Percentiles rank a stretch among this genome's conserved stretches.
phyloP scores from a whole-genome alignment of 2,329 filamentous ascomycete species.

The Diaporthe aspalathi region DNA sequence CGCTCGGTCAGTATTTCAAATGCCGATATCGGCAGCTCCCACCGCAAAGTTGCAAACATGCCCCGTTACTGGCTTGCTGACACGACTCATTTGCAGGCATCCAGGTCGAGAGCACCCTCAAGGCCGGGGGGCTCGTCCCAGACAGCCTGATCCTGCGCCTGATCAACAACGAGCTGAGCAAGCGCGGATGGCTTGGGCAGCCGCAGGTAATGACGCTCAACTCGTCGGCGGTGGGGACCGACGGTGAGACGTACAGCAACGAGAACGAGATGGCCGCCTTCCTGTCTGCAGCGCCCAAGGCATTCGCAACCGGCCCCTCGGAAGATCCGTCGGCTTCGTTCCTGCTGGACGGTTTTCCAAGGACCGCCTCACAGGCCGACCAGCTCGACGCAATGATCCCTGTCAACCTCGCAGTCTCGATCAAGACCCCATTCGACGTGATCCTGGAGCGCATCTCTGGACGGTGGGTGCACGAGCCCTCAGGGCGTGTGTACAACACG shows the following conservation, averaged over 20 bases:
- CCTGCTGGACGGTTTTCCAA: slow-evolving; percentile 95
- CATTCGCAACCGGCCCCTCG: slow-evolving; percentile 59
- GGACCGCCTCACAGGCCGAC: slow-evolving; percentile 82
- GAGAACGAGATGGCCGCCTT: slow-evolving; percentile 55
- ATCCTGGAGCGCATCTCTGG: slow-evolving; percentile 91
- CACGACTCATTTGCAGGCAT: slow-evolving; percentile 69
- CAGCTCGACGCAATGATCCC: slow-evolving; percentile 84
- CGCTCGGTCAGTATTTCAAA: slow-evolving; percentile 72
- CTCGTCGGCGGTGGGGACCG: slow-evolving; percentile 57
- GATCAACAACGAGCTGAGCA: slow-evolving; percentile 88
- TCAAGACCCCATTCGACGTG: slow-evolving; percentile 86
- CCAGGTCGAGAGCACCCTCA: slow-evolving; percentile 90
- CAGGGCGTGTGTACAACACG: slow-evolving; percentile 94
- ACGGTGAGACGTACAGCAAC: slow-evolving; percentile 43
- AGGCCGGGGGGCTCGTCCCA: slow-evolving; percentile 87
- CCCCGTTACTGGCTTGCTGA: slow-evolving; percentile 28
- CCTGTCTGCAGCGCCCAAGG: slow-evolving; percentile 53
- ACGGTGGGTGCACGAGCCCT: slow-evolving; percentile 92
- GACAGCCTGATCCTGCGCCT: slow-evolving; percentile 92
- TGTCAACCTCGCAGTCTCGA: slow-evolving; percentile 92
- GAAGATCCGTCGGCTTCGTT: slow-evolving; percentile 86
- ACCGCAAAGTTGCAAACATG: not conserved
- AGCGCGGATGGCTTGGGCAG: slow-evolving; percentile 80
- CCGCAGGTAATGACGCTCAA: slow-evolving; percentile 65
- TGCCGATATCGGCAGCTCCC: slow-evolving; percentile 33